A percentile compares a stretch with the other conserved stretches of the same genome.
Conservation (phyloP, 2,329 filamentous ascomycete species). For the Epichloe baconii region DNA sequence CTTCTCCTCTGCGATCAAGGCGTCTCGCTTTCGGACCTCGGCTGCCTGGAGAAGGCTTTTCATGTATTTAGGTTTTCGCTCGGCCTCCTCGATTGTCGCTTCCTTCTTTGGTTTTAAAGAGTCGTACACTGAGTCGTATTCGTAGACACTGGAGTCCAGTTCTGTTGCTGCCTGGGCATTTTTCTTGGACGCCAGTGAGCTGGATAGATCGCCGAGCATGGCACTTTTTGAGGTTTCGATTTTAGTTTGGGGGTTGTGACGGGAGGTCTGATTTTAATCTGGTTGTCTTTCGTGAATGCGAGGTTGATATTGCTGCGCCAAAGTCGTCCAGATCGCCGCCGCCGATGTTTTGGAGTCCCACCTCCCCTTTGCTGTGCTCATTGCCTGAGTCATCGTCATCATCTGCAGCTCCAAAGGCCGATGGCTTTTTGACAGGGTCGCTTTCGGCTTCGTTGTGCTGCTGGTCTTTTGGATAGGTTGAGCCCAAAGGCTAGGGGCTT, state of each 20-base stretch:
- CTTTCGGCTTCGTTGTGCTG: constrained; percentile 33
- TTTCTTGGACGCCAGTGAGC: constrained; percentile 47
- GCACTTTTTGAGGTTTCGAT: constrained; percentile 27
- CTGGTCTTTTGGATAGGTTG: constrained; percentile 46
- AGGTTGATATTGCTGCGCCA: constrained; percentile 11
- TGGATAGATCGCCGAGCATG: constrained; percentile 54
- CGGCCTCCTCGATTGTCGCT: constrained; percentile 37
- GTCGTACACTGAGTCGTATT: constrained; percentile 76
- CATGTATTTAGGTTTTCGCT: constrained; percentile 68
- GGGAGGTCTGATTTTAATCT: constrained; percentile 22
- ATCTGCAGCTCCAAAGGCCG: constrained; percentile 44
- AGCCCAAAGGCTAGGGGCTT: constrained; percentile 44
- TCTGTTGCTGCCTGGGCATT: constrained; percentile 52
- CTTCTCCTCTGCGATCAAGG: constrained; percentile 67
- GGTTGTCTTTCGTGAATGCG: constrained; percentile 18
- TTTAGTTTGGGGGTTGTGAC: constrained; percentile 31
- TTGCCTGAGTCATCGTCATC: constrained; percentile 43
- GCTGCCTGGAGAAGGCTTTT: constrained; percentile 58
- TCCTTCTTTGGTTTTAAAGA: constrained; percentile 56
- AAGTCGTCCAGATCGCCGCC: constrained; percentile 49
- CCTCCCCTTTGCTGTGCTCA: constrained; percentile 23
- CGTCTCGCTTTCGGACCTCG: constrained; percentile 64
- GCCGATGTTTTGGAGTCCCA: constrained; percentile 45
- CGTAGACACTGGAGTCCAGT: constrained; percentile 64
- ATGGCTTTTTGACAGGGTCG: constrained; percentile 32